Base-by-base conservation (phyloP, 2,329 filamentous ascomycete genomes). In the Geoglossum cookeanum region DNA sequence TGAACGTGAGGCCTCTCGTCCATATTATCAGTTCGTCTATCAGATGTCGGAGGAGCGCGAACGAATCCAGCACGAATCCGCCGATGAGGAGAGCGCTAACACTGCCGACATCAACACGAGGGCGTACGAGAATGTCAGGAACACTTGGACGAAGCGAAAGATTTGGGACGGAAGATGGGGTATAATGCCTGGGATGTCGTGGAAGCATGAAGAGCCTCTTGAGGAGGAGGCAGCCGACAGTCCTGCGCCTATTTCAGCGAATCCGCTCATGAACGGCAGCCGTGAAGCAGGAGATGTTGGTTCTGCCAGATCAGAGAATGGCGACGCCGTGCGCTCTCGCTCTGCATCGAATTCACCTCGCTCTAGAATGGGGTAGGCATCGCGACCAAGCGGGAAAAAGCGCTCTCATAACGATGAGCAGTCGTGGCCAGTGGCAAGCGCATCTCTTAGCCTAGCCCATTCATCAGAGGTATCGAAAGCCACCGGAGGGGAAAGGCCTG, bases 81-180 rank as follows among this genome's bases (percentile, higher is more conserved):
- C n/a, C n/a, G n/a, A n/a, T n/a, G n/a, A n/a, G n/a, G n/a, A n/a
- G 63, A 60, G 58, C 61, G 53, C 55, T 59, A 55, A 55, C 37
- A 22, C 51, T 58, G 55, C 59, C 30, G 62, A 67, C 57, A 65
- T 67, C 35, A 63, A 66, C 57, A 63, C 62, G 32, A 62, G 55
- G 54, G 64, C 63, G 13, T 66, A 67, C 59, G 61, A 64, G 57
- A 65, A 61, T 59, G 60, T 66, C 58, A 67, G 64, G 59, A 63
- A 61, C 54, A 62, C 58, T 30, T 66, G 63, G 66, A 62, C 60
- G 30, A 62, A 63, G 56, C 59, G 62, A 61, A 57, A 59, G 44
- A 65, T 67, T 60, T 68, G 62, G 64, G 63, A 67, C 49, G 39
- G 51, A 55, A 62, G 60, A 61, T 67, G 63, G 66, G 62, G 63